These are phyloP conservation scores for Penicillium cosmopolitanum DNA, from an alignment of 495 filamentous ascomycete genomes.

Conservation along the genomic window DNA sequence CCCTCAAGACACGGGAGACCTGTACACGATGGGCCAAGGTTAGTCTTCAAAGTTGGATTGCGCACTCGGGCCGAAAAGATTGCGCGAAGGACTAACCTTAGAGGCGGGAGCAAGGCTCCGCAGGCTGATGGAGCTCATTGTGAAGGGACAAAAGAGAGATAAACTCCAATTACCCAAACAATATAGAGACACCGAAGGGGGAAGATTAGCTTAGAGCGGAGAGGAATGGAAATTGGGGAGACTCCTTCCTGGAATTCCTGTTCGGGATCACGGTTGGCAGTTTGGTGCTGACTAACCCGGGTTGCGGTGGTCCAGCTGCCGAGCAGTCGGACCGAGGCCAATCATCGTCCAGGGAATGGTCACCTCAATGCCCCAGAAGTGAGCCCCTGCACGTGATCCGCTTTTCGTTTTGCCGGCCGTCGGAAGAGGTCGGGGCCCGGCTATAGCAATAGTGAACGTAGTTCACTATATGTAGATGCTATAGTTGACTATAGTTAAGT, in stretches of 20 bases:
- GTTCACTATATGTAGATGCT: too few relatives aligned
- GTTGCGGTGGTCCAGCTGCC: constrained; percentile 36
- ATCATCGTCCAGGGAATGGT: constrained; percentile 14
- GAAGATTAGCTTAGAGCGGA: constrained; percentile 30
- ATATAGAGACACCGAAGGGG: constrained; percentile 27
- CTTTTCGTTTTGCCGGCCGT: constrained; percentile 36
- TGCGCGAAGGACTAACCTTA: constrained; percentile 47
- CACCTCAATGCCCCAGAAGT: background rate
- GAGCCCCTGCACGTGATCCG: constrained; percentile 36
- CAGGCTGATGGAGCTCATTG: constrained; percentile 62
- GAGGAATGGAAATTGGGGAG: constrained; percentile 23
- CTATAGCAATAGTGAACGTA: background rate
- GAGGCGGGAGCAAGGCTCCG: constrained; percentile 62
- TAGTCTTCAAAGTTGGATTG: constrained; percentile 20
- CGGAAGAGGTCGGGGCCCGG: constrained; percentile 8
- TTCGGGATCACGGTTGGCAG: constrained; percentile 38
- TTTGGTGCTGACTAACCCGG: constrained; percentile 46
- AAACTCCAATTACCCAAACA: constrained; percentile 34
- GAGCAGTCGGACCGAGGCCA: constrained; percentile 22
- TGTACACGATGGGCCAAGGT: constrained; percentile 29
- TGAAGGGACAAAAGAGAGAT: constrained; percentile 41
- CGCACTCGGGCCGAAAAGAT: constrained; percentile 31
- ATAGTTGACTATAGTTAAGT: too few relatives aligned
- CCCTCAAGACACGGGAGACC: constrained; percentile 50
- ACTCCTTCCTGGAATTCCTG: constrained; percentile 25